A percentile compares a stretch with the other conserved stretches of the same genome.
Evolutionary conservation across 2,329 filamentous ascomycete genomes (phyloP).

Genomic region (Penicillium hordei): DNA sequence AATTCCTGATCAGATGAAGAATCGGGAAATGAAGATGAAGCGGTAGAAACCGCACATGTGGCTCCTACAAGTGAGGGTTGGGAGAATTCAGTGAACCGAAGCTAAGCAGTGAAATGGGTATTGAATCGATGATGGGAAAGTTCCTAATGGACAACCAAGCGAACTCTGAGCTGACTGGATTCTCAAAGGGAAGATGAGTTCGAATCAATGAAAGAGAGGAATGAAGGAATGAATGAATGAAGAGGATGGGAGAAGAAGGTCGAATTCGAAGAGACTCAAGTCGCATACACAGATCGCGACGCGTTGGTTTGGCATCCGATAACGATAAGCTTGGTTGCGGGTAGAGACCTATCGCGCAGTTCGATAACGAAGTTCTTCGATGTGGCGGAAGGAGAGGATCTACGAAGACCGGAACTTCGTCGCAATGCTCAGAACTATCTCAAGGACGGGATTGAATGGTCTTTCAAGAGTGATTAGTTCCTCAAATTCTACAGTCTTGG

Average conservation of each 20-base stretch:
- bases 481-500: slow-evolving; percentile 12
- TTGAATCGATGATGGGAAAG: not conserved
- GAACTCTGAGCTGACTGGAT: not conserved
- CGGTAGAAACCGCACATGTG: not conserved
- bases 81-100: not conserved
- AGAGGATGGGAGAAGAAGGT: not conserved
- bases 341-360: not conserved
- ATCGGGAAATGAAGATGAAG: not conserved
- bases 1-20: not conserved
- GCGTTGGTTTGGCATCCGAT: not conserved
- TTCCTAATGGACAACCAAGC: not conserved
- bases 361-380: slow-evolving; percentile 1
- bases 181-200: not conserved
- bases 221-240: not conserved
- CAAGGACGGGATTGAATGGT: not conserved
- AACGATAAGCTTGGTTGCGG: slow-evolving; percentile 3
- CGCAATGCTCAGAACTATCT: slow-evolving; percentile 14
- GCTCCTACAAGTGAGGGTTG: not conserved
- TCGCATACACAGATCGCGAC: not conserved
- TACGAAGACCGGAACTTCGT: not conserved
- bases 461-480: not conserved
- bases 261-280: not conserved
- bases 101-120: not conserved
- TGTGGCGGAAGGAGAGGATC: not conserved
- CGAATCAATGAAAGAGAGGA: not conserved